These are phyloP conservation scores for Tieghemiomyces parasiticus DNA, from an alignment of 192 early-diverging fungal genomes.

Conservation along the genomic window DNA sequence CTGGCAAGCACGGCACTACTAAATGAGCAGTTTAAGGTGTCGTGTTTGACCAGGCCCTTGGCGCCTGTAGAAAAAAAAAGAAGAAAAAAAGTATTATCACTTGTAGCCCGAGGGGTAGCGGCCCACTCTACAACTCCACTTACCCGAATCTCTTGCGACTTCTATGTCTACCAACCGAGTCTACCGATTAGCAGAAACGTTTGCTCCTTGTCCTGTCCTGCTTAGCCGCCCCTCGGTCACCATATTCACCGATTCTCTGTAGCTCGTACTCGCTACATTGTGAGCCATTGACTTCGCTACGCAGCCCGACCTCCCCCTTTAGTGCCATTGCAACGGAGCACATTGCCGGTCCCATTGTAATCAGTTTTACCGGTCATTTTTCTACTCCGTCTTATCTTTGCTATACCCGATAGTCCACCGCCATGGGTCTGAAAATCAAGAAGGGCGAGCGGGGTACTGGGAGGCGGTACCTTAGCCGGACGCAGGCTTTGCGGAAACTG, in stretches of 20 bases:
- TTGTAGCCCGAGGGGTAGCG: background rate
- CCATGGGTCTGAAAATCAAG: constrained; percentile 51
- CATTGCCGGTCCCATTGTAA: constrained; percentile 7
- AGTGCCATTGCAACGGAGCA: too few species aligned
- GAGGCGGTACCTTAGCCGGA: constrained; percentile 78
- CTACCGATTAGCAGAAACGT: background rate
- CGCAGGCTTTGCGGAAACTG: constrained; percentile 83
- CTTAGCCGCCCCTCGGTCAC: too few species aligned
- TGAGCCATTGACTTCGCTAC: too few species aligned
- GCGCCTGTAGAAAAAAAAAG: background rate
- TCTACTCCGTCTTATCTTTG: constrained; percentile 7
- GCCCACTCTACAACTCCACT: background rate
- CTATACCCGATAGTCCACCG: constrained; percentile 6
- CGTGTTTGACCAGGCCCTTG: background rate
- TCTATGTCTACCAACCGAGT: background rate
- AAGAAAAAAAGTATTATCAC: background rate
- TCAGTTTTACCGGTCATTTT: constrained; percentile 8
- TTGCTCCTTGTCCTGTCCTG: background rate
- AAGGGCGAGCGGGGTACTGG: constrained; percentile 85
- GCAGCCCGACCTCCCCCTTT: too few species aligned
- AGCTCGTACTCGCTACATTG: too few species aligned
- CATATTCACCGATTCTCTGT: too few species aligned
- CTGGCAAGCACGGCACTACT: too few species aligned
- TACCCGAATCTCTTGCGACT: background rate
- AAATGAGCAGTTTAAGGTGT: too few species aligned